Evolutionary conservation across 2,329 filamentous ascomycete species (phyloP).

Genomic region (Dryadomyces quercivorus): DNA sequence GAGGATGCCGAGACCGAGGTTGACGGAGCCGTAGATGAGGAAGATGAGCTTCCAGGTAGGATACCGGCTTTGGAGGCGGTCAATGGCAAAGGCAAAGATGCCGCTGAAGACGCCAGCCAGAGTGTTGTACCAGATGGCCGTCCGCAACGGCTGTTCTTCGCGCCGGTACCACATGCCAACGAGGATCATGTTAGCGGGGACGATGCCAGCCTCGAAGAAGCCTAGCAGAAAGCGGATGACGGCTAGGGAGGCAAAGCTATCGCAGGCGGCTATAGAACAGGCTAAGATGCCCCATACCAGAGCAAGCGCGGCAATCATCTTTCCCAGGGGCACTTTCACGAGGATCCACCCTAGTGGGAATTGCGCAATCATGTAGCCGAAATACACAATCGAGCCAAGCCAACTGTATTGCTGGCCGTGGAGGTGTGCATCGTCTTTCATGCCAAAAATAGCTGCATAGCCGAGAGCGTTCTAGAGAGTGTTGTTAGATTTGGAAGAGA

Average conservation of each 20-base stretch:
- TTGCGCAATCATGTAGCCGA: slow-evolving; percentile 2
- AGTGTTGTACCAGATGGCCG: slow-evolving; percentile 2
- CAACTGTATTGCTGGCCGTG: slow-evolving; percentile 3
- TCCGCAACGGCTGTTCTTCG: slow-evolving; percentile 1
- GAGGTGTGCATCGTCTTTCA: neutral
- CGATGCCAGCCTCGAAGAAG: slow-evolving; percentile 21
- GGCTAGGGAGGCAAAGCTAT: slow-evolving; percentile 20
- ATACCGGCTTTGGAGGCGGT: neutral
- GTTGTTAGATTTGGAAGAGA: no score
- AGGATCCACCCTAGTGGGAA: neutral
- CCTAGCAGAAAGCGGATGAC: slow-evolving; percentile 25
- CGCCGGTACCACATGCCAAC: slow-evolving; percentile 21
- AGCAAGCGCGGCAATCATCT: slow-evolving; percentile 15
- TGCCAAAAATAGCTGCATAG: slow-evolving; percentile 1
- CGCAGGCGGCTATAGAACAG: slow-evolving; percentile 20
- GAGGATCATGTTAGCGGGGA: slow-evolving; percentile 25
- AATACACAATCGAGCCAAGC: slow-evolving; percentile 1
- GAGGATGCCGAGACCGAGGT: neutral
- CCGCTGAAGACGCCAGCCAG: neutral
- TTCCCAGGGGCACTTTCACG: neutral
- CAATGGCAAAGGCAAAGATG: slow-evolving; percentile 1
- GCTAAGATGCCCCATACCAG: slow-evolving; percentile 19
- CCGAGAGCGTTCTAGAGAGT: slow-evolving; percentile 1
- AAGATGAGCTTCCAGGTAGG: neutral
- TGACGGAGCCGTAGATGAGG: neutral